A percentile compares a stretch with the other conserved stretches of the same genome.
phyloP scores from a whole-genome alignment of 129 eudicot genomes.

The Flaveria trinervia region DNA sequence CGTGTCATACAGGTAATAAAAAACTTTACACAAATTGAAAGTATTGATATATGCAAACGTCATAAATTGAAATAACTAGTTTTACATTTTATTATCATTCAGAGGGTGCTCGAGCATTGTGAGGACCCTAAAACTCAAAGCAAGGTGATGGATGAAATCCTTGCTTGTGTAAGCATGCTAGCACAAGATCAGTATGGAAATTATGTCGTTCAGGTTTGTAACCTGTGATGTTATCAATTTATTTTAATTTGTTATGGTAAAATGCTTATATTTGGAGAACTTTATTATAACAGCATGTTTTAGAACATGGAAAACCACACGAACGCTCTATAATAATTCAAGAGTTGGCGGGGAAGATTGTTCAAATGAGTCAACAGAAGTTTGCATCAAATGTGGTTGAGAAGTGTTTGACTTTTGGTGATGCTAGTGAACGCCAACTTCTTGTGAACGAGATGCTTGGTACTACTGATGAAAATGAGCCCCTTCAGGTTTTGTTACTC shows the following conservation, averaged over 20 bases:
- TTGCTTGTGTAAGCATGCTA: conserved; percentile 69
- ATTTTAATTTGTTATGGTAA: background rate
- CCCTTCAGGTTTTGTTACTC: conserved; percentile 67
- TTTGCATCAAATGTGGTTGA: conserved; percentile 92
- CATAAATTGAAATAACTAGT: background rate
- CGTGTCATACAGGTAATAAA: conserved; percentile 77
- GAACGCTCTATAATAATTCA: conserved; percentile 72
- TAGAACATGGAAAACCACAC: conserved; percentile 85
- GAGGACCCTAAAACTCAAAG: conserved; percentile 54
- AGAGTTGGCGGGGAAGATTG: conserved; percentile 86
- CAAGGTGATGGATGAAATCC: conserved; percentile 81
- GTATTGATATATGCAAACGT: background rate
- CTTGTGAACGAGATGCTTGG: conserved; percentile 85
- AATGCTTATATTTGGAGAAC: conserved; percentile 14
- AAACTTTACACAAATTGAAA: background rate
- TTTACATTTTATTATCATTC: background rate
- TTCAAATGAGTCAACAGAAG: conserved; percentile 93
- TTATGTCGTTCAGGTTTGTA: conserved; percentile 76
- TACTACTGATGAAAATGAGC: conserved; percentile 86
- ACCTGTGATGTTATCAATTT: background rate
- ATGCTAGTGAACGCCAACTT: conserved; percentile 62
- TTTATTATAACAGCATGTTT: conserved; percentile 59
- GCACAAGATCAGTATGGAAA: conserved; percentile 85
- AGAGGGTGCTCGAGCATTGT: conserved; percentile 80
- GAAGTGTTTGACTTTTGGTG: conserved; percentile 83